These are phyloP conservation scores for Wallemia hederae DNA, from an alignment of 1,284 basidiomycete genomes.

Conservation along the genomic window DNA sequence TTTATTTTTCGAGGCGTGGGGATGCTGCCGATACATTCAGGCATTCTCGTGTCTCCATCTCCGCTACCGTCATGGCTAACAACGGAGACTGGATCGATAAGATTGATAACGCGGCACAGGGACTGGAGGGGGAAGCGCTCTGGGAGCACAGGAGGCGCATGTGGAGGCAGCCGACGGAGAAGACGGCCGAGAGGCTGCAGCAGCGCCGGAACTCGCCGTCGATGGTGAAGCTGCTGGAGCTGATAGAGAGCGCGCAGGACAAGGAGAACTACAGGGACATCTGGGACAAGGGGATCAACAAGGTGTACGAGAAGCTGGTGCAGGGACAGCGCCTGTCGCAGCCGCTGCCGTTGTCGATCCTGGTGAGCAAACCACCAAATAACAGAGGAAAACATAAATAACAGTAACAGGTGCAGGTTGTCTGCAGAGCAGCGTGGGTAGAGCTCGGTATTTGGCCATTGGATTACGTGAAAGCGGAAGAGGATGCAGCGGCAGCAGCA, in stretches of 20 bases:
- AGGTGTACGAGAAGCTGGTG: neutral
- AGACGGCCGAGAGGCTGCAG: neutral
- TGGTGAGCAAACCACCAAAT: neutral
- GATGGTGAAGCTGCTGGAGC: neutral
- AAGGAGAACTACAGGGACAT: neutral
- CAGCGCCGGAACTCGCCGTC: neutral
- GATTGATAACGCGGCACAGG: neutral
- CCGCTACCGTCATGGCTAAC: too few species aligned
- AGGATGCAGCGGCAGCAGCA: too few species aligned
- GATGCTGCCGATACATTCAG: too few species aligned
- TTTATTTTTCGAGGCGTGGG: too few species aligned
- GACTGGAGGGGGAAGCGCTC: neutral
- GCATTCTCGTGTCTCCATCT: too few species aligned
- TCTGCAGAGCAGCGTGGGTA: neutral
- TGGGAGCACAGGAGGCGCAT: neutral
- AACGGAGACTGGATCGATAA: neutral
- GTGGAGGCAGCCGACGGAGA: neutral
- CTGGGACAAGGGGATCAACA: neutral
- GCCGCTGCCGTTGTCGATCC: neutral
- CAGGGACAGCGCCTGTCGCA: neutral
- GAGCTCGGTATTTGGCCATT: neutral
- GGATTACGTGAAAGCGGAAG: neutral
- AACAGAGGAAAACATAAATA: neutral
- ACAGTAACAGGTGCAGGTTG: neutral
- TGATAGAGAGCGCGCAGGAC: neutral